Conservation (phyloP, 192 early-diverging fungal genomes). For the Dimargaris xerosporica region DNA sequence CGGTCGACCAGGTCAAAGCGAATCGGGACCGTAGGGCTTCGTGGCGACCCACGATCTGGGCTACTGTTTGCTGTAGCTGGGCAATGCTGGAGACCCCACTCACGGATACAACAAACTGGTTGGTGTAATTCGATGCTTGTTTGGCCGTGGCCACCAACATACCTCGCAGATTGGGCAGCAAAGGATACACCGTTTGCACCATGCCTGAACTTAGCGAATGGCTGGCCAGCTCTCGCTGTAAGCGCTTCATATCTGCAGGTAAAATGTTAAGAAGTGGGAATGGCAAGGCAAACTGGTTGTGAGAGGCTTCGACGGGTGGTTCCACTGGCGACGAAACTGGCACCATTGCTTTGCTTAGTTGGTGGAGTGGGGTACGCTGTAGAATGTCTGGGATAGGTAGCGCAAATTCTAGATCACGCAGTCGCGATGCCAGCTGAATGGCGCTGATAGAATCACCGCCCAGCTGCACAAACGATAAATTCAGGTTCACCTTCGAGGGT, state of each 20-base stretch:
- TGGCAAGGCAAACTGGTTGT: background rate
- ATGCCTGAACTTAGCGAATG: background rate
- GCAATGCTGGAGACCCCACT: background rate
- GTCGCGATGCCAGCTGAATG: background rate
- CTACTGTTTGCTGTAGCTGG: background rate
- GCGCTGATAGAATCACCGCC: conserved; percentile 3
- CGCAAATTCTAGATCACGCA: background rate
- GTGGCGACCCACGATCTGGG: background rate
- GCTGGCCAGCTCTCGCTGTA: background rate
- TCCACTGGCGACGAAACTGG: too few species aligned
- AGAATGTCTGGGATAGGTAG: background rate
- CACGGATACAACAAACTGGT: background rate
- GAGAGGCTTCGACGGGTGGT: too few species aligned
- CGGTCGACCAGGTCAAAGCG: background rate
- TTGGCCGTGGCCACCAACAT: background rate
- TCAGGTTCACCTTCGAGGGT: background rate
- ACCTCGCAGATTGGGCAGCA: background rate
- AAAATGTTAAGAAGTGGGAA: background rate
- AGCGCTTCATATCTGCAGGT: background rate
- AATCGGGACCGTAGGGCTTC: background rate
- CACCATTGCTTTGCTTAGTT: too few species aligned
- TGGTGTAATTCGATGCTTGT: background rate
- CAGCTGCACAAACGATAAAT: background rate
- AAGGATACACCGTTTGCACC: background rate
- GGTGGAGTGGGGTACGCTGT: too few species aligned